Evolutionary conservation across 306 rosid genomes (phyloP).

Genomic region (Casuarina cunninghamiana): DNA sequence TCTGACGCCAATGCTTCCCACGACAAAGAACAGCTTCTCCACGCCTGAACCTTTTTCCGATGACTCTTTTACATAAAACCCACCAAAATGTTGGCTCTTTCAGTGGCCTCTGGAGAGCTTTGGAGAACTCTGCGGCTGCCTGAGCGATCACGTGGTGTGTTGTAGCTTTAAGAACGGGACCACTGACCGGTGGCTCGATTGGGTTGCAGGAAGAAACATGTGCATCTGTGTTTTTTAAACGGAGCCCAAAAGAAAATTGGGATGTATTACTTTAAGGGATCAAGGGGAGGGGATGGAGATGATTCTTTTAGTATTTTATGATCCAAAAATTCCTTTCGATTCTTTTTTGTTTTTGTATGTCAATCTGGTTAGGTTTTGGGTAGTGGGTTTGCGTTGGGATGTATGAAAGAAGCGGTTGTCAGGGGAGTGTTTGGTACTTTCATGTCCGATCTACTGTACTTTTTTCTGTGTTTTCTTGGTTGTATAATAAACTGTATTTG

Average conservation of each 20-base stretch:
- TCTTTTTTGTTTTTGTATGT: conserved; percentile 28
- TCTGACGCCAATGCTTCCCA: conserved; percentile 33
- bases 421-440: conserved; percentile 33
- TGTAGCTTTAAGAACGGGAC: conserved; percentile 61
- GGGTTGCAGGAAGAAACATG: conserved; percentile 65
- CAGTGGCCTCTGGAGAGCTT: conserved; percentile 31
- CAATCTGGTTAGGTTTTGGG: conserved; percentile 39
- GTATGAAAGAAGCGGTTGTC: conserved; percentile 47
- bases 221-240: conserved; percentile 49
- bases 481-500: conserved; percentile 40
- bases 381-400: conserved; percentile 60
- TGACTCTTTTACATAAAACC: conserved; percentile 1
- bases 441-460: conserved; percentile 41
- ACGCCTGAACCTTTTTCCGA: conserved; percentile 33
- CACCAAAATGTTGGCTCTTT: conserved; percentile 28
- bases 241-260: conserved; percentile 18
- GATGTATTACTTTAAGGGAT: conserved; percentile 42
- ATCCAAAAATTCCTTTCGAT: conserved; percentile 22
- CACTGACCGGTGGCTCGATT: conserved; percentile 67
- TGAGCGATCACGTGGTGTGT: conserved; percentile 63
- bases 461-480: conserved; percentile 33
- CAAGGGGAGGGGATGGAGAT: conserved; percentile 29
- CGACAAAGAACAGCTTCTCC: conserved; percentile 60
- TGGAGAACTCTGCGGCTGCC: conserved; percentile 44
- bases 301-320: conserved; percentile 35